These are phyloP conservation scores for Clarireedia sp. DNA, from an alignment of 2,329 filamentous ascomycete species.

Conservation along the genomic window DNA sequence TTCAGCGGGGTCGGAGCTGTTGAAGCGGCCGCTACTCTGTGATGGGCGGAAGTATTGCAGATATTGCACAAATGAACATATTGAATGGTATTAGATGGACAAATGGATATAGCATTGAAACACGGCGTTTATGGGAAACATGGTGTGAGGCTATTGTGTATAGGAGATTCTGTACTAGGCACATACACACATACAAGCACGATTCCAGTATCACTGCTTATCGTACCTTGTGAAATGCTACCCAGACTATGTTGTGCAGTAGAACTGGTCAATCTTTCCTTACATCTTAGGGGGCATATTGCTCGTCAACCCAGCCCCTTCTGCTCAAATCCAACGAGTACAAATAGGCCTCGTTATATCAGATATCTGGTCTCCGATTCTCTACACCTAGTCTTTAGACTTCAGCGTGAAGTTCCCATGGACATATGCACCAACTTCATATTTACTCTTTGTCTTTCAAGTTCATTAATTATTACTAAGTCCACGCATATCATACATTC, in stretches of 20 bases:
- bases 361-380: too few relatives aligned
- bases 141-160: background rate
- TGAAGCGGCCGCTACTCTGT: slow-evolving; percentile 42
- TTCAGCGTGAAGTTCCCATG: too few relatives aligned
- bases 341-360: too few relatives aligned
- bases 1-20: slow-evolving; percentile 57
- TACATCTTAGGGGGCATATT: too few relatives aligned
- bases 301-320: too few relatives aligned
- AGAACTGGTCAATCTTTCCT: too few relatives aligned
- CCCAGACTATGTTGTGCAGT: too few relatives aligned
- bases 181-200: background rate
- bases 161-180: slow-evolving; percentile 3
- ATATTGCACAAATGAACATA: background rate
- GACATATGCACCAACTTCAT: background rate
- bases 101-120: background rate
- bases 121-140: slow-evolving; percentile 3
- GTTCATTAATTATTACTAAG: background rate
- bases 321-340: too few relatives aligned
- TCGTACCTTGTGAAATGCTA: too few relatives aligned
- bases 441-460: background rate
- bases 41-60: background rate
- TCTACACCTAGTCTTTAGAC: too few relatives aligned
- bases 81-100: background rate
- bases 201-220: background rate
- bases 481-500: background rate